Evolutionary conservation across 345 rosid species (phyloP).

Genomic region (Moricandia moricandioides): DNA sequence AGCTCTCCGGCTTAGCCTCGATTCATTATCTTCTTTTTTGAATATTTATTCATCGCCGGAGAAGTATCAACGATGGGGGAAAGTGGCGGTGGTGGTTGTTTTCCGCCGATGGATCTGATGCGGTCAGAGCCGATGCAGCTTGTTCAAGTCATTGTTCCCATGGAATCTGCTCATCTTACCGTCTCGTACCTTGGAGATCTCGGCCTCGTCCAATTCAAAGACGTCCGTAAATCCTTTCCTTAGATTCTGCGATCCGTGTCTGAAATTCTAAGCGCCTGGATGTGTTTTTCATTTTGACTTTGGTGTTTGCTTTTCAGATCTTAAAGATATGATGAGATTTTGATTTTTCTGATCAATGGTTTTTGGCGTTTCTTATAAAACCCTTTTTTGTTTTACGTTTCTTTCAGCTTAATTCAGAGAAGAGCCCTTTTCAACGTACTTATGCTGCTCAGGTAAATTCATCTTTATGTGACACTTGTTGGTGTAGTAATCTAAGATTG

Average conservation of each 20-base stretch:
- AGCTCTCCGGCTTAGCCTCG: too few species aligned
- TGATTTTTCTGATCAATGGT: neutral
- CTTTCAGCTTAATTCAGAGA: constrained; percentile 59
- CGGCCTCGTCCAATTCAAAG: constrained; percentile 93
- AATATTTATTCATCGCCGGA: constrained; percentile 5
- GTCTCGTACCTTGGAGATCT: constrained; percentile 89
- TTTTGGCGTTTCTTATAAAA: neutral
- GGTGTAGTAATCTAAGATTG: neutral
- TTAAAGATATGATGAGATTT: neutral
- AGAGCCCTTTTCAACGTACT: constrained; percentile 68
- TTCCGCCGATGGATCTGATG: constrained; percentile 91
- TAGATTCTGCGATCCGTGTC: neutral
- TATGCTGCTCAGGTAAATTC: constrained; percentile 84
- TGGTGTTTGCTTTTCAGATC: constrained; percentile 2
- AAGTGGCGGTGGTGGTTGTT: constrained; percentile 56
- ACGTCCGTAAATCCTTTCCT: constrained; percentile 48
- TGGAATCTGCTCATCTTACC: constrained; percentile 84
- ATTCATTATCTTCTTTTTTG: too few species aligned
- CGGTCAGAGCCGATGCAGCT: constrained; percentile 93
- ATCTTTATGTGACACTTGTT: neutral
- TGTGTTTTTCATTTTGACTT: neutral
- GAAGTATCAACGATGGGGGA: constrained; percentile 46
- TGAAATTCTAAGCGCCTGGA: too few species aligned
- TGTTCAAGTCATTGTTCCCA: constrained; percentile 84
- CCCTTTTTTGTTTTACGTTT: constrained; percentile 2